Percentiles rank a stretch among this genome's conserved stretches.
Evolutionary conservation across 2,329 filamentous ascomycete genomes (phyloP).

Genomic region (Aaosphaeria arxii): DNA sequence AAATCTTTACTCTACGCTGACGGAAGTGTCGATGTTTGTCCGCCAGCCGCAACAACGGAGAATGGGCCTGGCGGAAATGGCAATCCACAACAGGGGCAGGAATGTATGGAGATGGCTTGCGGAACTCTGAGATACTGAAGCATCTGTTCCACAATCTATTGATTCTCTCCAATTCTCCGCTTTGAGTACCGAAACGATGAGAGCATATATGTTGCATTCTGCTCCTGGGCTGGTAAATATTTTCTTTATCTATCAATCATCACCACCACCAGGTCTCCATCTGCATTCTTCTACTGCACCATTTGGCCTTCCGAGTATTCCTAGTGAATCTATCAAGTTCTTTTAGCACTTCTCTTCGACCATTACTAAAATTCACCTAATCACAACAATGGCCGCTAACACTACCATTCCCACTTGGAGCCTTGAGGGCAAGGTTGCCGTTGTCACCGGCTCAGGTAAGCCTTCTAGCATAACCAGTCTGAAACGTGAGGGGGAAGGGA

Average conservation of each 20-base stretch:
- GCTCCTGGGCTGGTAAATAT: conserved; percentile 7
- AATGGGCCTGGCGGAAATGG: conserved; percentile 4
- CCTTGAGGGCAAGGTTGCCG: conserved; percentile 54
- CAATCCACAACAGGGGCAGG: conserved; percentile 11
- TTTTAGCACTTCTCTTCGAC: neutral
- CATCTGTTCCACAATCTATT: conserved; percentile 14
- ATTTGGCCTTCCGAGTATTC: neutral
- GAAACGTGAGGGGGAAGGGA: too few species aligned
- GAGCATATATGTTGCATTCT: conserved; percentile 28
- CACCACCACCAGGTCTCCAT: conserved; percentile 4
- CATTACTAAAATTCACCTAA: conserved; percentile 11
- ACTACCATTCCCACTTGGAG: conserved; percentile 46
- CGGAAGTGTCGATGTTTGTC: conserved; percentile 21
- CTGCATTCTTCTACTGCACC: neutral
- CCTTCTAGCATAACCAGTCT: neutral
- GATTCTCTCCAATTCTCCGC: conserved; percentile 23
- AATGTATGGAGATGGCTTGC: conserved; percentile 19
- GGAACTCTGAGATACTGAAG: conserved; percentile 1
- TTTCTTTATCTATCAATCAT: conserved; percentile 8
- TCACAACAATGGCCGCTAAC: conserved; percentile 33
- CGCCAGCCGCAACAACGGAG: conserved; percentile 24
- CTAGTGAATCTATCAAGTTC: too few species aligned
- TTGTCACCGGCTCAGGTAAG: conserved; percentile 52
- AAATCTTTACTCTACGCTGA: conserved; percentile 1
- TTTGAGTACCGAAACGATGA: conserved; percentile 25